Evolutionary conservation across 2,329 filamentous ascomycete species (phyloP), one percentile per base, ranked within the genome.

Genomic region (Xylariaceae sp.): DNA sequence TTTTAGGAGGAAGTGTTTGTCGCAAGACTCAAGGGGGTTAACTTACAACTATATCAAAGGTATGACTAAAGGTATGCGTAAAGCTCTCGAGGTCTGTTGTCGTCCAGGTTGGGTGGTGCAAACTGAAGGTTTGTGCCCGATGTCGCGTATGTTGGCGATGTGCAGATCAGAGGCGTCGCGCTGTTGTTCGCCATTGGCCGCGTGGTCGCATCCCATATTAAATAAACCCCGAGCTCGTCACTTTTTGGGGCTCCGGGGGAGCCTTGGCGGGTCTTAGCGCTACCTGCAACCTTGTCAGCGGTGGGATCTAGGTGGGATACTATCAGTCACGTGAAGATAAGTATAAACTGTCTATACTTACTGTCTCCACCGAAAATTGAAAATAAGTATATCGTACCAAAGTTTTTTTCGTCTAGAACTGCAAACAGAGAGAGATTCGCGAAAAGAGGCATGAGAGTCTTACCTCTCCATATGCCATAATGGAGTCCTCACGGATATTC

Each of bases 401-500:
- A 18, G 24, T 44, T 44, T 48, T 43, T 49, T 44, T 47, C 23
- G 21, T 50, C 15, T 23, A 18, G 27, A 42, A 27, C 21, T 18
- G 39, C 35, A 24, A 53, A 40, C 41, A 47, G 30, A 44, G 43
- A 40, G 36, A 35, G 32, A 29, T 13, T 26, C 23, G 26, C 16
- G 23, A 15, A 21, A 23, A 20, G 36, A 24, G 13, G 37, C 30
- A 36, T 42, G 37, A 39, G n/a, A 33, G 20, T 29, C 16, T 18
- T n/a, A 39, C 6, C 18, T 44, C 10, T 16, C 40, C 21, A 8
- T 36, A 20, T 42, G 29, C 30, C 18, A 51, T 5, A 2, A 60
- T 60, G 58, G 77, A 78, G 62, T 80, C 81, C 73, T 94, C 90
- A 72, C 86, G 81, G 61, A 79, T 88, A 42, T 88, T 95, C 77